A percentile compares a stretch with the other conserved stretches of the same genome.
Evolutionary conservation across 2,329 filamentous ascomycete species (phyloP).

Genomic region (Cercospora berteroae): DNA sequence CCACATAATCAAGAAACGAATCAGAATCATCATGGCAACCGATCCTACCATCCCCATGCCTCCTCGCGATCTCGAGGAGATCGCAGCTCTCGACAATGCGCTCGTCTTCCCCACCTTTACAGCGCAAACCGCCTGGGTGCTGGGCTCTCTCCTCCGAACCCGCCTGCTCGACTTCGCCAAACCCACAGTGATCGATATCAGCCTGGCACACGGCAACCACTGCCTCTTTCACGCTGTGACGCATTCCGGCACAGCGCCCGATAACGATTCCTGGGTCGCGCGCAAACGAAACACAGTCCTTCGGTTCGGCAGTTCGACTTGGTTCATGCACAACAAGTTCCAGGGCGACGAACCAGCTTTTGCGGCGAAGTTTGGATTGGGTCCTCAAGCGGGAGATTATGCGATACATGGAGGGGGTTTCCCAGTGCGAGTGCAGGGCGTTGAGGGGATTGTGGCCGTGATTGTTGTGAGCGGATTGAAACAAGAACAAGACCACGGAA

Average conservation of each 20-base stretch:
- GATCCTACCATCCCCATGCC: constrained; percentile 31
- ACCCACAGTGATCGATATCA: constrained; percentile 63
- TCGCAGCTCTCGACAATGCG: constrained; percentile 43
- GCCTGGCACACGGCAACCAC: constrained; percentile 52
- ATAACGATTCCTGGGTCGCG: constrained; percentile 56
- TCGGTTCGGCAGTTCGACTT: constrained; percentile 67
- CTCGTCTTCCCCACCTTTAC: constrained; percentile 59
- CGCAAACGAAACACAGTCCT: constrained; percentile 71
- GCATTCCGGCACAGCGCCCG: constrained; percentile 64
- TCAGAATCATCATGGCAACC: constrained; percentile 21
- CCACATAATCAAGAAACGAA: background rate
- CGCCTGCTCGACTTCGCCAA: constrained; percentile 58
- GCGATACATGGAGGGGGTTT: constrained; percentile 77
- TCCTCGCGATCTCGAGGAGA: constrained; percentile 40
- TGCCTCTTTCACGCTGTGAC: constrained; percentile 68
- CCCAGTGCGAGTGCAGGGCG: constrained; percentile 67
- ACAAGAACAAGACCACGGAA: constrained; percentile 73
- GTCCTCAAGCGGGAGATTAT: constrained; percentile 57
- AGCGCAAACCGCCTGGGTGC: constrained; percentile 61
- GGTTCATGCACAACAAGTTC: constrained; percentile 69
- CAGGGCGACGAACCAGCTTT: constrained; percentile 63
- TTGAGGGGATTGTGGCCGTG: constrained; percentile 73
- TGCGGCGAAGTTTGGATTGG: constrained; percentile 62
- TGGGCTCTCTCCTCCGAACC: constrained; percentile 63
- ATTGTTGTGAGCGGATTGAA: constrained; percentile 74